Base-by-base conservation (phyloP, 768 basidiomycete species). In the Russula compacta region DNA sequence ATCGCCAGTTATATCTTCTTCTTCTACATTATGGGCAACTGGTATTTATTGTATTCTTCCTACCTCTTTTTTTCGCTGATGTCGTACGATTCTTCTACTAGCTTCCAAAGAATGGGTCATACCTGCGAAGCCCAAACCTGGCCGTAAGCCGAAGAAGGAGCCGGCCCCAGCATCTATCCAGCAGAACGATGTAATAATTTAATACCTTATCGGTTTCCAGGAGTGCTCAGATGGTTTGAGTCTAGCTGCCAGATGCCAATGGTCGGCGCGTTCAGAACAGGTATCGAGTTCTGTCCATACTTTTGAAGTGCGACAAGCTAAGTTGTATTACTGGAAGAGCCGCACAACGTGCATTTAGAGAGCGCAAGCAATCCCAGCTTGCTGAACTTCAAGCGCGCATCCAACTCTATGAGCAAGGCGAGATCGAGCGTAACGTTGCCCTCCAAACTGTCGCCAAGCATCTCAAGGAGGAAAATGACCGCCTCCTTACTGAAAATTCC, bases 41-140 rank as follows among this genome's bases (percentile, higher is more conserved):
- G 83, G 88, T 87, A 76, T 56, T 43, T 58, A 10, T 46, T 57
- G 4, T 40, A 19, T 49, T 7, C 19, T 32, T 35, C 33, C 21
- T 48, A 6, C 15, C 24, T 33, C 51, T 48, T 55, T 52, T 52
- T 62, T 56, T 65, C 1, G 19, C 47, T 49, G 19, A 58, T 47
- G 38, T 54, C 54, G 58, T 17, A 53, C 39, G 17, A 53, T 11
- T 40, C 17, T n/a, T n/a, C 17, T 47, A 35, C 33, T 70, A 89
- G 90, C 90, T 33, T 90, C 89, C n/a, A 91, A 85, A 72, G 88
- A 92, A 72, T 93, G 91, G 91, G 80, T 89, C 63, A 88, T 93
- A 66, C 85, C 86, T 24, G 86, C 91, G 8, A 90, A 87, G 68
- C 87, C 89, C 9, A 92, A 89, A 71, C 91, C 91, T 39, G 91